Conservation (phyloP, 495 filamentous ascomycete species). For the Xylaria venustula region DNA sequence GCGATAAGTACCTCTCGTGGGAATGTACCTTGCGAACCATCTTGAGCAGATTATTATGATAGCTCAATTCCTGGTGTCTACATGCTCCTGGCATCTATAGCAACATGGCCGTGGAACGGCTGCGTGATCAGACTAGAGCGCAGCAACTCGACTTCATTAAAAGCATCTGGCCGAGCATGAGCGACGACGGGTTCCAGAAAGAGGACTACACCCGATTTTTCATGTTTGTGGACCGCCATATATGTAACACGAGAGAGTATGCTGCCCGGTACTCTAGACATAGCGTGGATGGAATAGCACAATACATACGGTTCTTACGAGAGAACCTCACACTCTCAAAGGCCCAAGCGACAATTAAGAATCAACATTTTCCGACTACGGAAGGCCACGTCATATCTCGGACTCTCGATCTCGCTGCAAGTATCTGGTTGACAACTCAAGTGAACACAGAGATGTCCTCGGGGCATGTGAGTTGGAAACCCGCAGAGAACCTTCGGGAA, state of each 20-base stretch:
- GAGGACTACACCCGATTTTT: background rate
- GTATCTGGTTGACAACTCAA: background rate
- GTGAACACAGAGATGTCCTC: background rate
- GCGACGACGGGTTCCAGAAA: background rate
- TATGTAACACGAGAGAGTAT: background rate
- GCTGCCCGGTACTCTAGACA: background rate
- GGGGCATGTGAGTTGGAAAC: background rate
- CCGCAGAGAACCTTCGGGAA: background rate
- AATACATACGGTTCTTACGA: background rate
- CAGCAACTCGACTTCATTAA: background rate
- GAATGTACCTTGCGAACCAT: no score
- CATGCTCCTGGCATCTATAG: background rate
- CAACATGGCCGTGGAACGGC: background rate
- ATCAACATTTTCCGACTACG: background rate
- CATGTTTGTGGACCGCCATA: background rate
- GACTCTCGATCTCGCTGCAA: background rate
- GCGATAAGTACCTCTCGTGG: no score
- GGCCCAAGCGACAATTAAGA: background rate
- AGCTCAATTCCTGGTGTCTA: background rate
- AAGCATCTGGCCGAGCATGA: background rate
- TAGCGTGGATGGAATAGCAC: background rate
- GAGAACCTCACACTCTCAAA: background rate
- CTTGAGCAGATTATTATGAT: background rate
- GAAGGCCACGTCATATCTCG: background rate
- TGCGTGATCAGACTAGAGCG: background rate